phyloP scores from a whole-genome alignment of 768 basidiomycete species.

The Russula lepida region DNA sequence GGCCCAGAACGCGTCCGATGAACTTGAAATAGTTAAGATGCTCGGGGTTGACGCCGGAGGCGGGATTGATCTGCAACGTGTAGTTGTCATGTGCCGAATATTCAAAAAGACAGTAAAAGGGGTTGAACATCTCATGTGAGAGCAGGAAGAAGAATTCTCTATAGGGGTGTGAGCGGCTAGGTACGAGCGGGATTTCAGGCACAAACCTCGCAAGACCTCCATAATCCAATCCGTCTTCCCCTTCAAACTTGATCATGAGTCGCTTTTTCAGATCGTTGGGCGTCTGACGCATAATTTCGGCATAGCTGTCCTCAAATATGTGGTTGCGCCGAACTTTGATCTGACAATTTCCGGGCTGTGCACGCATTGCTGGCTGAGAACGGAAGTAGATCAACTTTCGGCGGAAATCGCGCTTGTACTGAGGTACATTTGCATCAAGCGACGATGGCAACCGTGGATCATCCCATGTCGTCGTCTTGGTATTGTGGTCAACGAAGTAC shows the following conservation, averaged over 20 bases:
- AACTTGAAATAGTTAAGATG: conserved; percentile 99
- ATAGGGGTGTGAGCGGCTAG: conserved; percentile 17
- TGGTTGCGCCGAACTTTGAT: conserved; percentile 97
- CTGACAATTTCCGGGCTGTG: conserved; percentile 97
- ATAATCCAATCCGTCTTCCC: conserved; percentile 98
- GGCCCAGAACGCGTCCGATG: conserved; percentile 89
- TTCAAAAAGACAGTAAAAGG: conserved; percentile 99
- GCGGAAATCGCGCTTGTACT: conserved; percentile 99
- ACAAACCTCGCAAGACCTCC: conserved; percentile 90
- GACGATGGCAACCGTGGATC: conserved; percentile 94
- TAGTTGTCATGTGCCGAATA: conserved; percentile 99
- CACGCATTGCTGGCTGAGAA: conserved; percentile 95
- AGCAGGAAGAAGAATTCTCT: conserved; percentile 99
- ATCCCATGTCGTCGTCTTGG: conserved; percentile 99
- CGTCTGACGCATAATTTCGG: conserved; percentile 98
- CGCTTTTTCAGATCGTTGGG: conserved; percentile 98
- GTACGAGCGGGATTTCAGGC: neutral
- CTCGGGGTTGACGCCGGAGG: conserved; percentile 96
- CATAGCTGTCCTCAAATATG: conserved; percentile 99
- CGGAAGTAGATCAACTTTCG: conserved; percentile 99
- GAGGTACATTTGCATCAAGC: conserved; percentile 92
- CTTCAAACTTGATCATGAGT: conserved; percentile 99
- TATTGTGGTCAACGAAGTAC: conserved; percentile 99
- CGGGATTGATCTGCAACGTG: conserved; percentile 98
- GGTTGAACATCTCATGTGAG: conserved; percentile 99